phyloP scores from a whole-genome alignment of 129 eudicot genomes.

The Helichrysum umbraculigerum region DNA sequence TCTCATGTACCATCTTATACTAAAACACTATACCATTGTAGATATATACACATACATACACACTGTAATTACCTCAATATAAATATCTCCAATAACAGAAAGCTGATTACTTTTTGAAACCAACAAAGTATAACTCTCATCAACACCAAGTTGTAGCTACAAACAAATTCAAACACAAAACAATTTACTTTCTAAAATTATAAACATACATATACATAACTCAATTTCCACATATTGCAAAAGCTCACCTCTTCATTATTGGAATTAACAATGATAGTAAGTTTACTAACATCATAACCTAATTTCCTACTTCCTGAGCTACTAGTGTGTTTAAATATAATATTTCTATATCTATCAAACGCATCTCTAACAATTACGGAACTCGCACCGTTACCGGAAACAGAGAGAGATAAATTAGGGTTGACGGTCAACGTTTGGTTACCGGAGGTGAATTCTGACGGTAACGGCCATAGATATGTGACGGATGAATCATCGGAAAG shows the following conservation, averaged over 20 bases:
- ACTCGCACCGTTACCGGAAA: conserved; percentile 40
- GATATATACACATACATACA: neutral
- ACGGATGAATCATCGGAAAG: conserved; percentile 39
- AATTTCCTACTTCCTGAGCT: conserved; percentile 16
- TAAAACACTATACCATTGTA: too few species aligned
- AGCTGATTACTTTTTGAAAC: conserved; percentile 50
- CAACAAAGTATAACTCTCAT: conserved; percentile 80
- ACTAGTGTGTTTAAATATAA: conserved; percentile 57
- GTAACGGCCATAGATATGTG: conserved; percentile 83
- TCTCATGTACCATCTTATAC: conserved; percentile 16
- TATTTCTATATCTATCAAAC: conserved; percentile 57
- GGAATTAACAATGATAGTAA: conserved; percentile 54
- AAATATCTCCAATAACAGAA: conserved; percentile 60
- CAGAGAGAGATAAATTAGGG: conserved; percentile 63
- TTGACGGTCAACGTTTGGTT: conserved; percentile 60
- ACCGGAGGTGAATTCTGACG: conserved; percentile 65
- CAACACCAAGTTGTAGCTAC: conserved; percentile 85
- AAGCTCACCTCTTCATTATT: conserved; percentile 57
- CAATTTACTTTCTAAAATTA: neutral
- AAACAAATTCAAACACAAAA: conserved; percentile 23
- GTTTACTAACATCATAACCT: conserved; percentile 47
- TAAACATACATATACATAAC: neutral
- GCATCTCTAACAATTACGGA: conserved; percentile 59
- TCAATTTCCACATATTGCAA: neutral
- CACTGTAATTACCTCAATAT: conserved; percentile 61